Evolutionary conservation across 2,329 filamentous ascomycete genomes (phyloP).

Genomic region (Ceratocystis destructans): DNA sequence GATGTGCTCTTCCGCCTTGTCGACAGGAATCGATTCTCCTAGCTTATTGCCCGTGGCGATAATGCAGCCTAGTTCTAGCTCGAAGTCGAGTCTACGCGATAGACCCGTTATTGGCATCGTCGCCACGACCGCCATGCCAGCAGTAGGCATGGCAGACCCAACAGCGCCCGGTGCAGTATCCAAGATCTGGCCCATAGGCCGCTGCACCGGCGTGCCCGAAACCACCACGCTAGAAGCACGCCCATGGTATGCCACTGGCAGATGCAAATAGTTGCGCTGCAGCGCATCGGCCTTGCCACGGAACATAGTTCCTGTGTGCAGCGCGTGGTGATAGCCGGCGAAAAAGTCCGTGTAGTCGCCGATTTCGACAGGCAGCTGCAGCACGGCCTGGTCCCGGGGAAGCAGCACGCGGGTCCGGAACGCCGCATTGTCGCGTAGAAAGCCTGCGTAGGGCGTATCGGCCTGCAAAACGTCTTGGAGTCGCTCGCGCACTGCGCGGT

Average conservation of each 20-base stretch:
- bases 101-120: constrained; percentile 9
- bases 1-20: constrained; percentile 48
- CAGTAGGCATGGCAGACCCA: not conserved
- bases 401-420: not conserved
- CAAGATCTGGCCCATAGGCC: constrained; percentile 56
- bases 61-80: constrained; percentile 58
- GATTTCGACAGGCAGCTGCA: constrained; percentile 55
- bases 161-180: not conserved
- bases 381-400: not conserved
- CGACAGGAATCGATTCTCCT: constrained; percentile 47
- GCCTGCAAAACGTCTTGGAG: constrained; percentile 45
- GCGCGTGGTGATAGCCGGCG: constrained; percentile 59
- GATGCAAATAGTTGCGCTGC: constrained; percentile 59
- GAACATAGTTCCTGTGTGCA: constrained; percentile 48
- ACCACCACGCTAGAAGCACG: constrained; percentile 56
- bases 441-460: constrained; percentile 28
- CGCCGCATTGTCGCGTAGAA: constrained; percentile 11
- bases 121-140: not conserved
- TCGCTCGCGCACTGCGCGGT: constrained; percentile 51
- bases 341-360: constrained; percentile 70
- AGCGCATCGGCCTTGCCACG: constrained; percentile 55
- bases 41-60: constrained; percentile 47
- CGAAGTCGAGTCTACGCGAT: constrained; percentile 43
- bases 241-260: constrained; percentile 63
- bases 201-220: constrained; percentile 52